Evolutionary conservation across 305 asterid genomes (phyloP), one percentile per base, ranked within the genome.

Genomic region (Fraxinus baroniana): DNA sequence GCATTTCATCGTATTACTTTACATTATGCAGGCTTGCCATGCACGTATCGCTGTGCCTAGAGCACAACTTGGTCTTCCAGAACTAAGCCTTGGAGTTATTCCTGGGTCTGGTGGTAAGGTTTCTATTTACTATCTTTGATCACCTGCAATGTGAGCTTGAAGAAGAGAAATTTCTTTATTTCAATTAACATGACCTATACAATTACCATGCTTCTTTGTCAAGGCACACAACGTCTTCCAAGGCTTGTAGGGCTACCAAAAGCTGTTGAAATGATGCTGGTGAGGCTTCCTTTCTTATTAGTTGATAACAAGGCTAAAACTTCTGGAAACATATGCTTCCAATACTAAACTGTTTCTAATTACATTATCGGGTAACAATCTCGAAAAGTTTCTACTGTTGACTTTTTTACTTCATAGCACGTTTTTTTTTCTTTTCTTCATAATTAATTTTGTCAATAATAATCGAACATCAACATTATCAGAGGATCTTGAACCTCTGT

Each of bases 151-250:
- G 17, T 36, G 9, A 52, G 79, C 49, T 71, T 37, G 76, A 66
- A 74, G 57, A 32, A 80, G 66, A 44, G 24, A 33, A 81, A 52
- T 74, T 66, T 15, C 12, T 41, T 77, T 78, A 18, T 18, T 83
- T 85, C 76, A 82, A 75, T 30, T 39, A 36, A 80, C 76, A 57
- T 46, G 52, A 81, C 81, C 79, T 28, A 79, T 68, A 76, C 76
- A 66, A 70, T 80, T 72, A 60, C 37, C 64, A 71, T 64, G 86
- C 76, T 78, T 88, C 37, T 84, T 77, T 62, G 82, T 86, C 80
- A 83, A 96, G 99, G 99, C 66, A 96, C 99, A 81, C 98, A 94
- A 82, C 97, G 94, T 85, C 97, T 96, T 85, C 99, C 99, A 49
- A 91, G 98, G 89, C 95, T 96, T 71, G 88, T 93, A 74, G 99